Conservation (phyloP, 441 rosid genomes). For the Dalechampia spathulata region DNA sequence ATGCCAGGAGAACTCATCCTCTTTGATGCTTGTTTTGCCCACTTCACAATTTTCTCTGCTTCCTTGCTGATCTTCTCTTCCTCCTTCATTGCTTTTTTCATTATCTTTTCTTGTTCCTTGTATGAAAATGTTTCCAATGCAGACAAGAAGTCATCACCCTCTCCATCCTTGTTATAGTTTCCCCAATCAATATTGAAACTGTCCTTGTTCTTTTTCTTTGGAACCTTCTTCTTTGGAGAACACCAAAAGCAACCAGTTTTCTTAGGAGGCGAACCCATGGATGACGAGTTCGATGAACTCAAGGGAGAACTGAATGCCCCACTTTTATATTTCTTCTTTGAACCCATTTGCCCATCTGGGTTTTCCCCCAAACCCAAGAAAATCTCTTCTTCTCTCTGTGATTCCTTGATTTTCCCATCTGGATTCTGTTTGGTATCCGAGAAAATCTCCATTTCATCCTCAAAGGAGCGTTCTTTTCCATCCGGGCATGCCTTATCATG, state of each 20-base stretch:
- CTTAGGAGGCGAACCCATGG: conserved; percentile 33
- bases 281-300: conserved; percentile 18
- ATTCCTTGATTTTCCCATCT: conserved; percentile 13
- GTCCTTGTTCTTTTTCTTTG: conserved; percentile 24
- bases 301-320: conserved; percentile 20
- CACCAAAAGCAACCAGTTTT: conserved; percentile 58
- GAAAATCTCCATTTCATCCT: neutral
- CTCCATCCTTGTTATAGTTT: too few species aligned
- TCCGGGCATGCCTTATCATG: neutral
- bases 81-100: conserved; percentile 36
- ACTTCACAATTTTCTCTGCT: conserved; percentile 57
- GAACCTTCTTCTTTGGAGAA: conserved; percentile 38
- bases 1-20: conserved; percentile 21
- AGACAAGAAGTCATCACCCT: conserved; percentile 44
- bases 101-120: conserved; percentile 41
- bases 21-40: conserved; percentile 63
- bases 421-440: conserved; percentile 15
- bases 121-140: conserved; percentile 42
- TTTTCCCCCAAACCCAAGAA: conserved; percentile 12
- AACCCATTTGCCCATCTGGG: conserved; percentile 18
- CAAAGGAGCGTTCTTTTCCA: conserved; percentile 5
- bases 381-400: conserved; percentile 4
- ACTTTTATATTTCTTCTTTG: conserved; percentile 13
- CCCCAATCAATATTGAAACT: conserved; percentile 26
- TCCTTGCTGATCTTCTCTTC: conserved; percentile 55